Evolutionary conservation across 2,329 filamentous ascomycete genomes (phyloP).

Genomic region (Fusarium dlaminii): DNA sequence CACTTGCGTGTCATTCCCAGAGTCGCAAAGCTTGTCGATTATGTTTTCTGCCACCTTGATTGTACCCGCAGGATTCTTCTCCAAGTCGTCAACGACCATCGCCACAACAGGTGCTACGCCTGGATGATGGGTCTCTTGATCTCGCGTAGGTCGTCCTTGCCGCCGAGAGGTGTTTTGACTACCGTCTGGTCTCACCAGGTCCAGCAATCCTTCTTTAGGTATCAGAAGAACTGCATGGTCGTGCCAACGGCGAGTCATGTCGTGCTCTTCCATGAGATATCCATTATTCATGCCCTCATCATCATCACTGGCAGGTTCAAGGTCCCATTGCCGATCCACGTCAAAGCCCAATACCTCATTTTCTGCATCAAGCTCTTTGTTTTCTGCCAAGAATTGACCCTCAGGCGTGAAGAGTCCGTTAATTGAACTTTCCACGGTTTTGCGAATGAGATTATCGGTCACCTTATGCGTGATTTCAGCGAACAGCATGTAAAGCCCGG

Average conservation of each 20-base stretch:
- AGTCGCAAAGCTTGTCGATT: not conserved
- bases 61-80: not conserved
- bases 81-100: not conserved
- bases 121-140: not conserved
- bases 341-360: slow-evolving; percentile 15
- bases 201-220: not conserved
- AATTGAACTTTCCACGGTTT: not conserved
- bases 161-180: not conserved
- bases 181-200: not conserved
- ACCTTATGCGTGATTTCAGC: slow-evolving; percentile 12
- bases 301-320: not conserved
- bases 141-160: not conserved
- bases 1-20: not conserved
- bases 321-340: not conserved
- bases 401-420: slow-evolving; percentile 1
- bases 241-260: slow-evolving; percentile 2
- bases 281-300: not conserved
- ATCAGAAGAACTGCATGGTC: slow-evolving; percentile 8
- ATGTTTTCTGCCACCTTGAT: not conserved
- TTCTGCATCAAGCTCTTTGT: not conserved
- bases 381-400: not conserved
- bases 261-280: not conserved
- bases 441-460: not conserved
- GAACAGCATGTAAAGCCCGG: slow-evolving; percentile 16
- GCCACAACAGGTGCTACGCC: not conserved